Base-by-base conservation (phyloP, 1,284 basidiomycete species). In the Cutaneotrichosporon mucoides region DNA sequence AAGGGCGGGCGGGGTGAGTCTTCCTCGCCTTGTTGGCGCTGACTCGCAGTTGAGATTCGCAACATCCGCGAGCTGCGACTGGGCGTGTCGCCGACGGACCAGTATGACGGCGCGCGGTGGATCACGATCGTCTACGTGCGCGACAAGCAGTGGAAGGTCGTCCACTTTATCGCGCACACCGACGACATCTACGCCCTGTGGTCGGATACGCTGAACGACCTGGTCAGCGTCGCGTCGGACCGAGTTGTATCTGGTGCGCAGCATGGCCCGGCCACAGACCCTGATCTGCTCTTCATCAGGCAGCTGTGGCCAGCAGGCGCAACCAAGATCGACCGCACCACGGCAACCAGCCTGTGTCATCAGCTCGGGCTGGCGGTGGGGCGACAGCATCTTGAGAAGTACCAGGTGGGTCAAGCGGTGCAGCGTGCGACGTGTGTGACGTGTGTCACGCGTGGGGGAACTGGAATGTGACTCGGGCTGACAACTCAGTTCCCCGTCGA, bases 61-160 rank as follows among this genome's bases (percentile, higher is more conserved):
- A 86, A 85, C 66, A 92, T 99, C 74, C 89, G 92, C 63, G 94
- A 98, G 72, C 84, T 99, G 8, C 88, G 95, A 10, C 84, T 88
- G 6, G 90, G 70, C n/a, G 87, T 48, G 71, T 84, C 9, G 84
- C 90, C 62, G 85, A 90, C 35, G 81, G 88, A 40, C 72, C 69
- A 75, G 3, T 73, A 76, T 35, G 76, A 80, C 59, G 77, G 79
- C 56, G 70, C 76, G 4, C 76, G 77, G 6, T 82, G 81, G 79
- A 76, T 81, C 51, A 79, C 80, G 2, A 73, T 82, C 60, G 80
- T 82, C 56, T 81, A 81, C 59, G 73, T 77, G n/a, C 69, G 75
- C 10, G 60, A 66, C 55, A 90, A 79, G 81, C 84, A 84, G 49
- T 97, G 94, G 85, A 98, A 97, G 80, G 89, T 90, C 0, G 83